phyloP scores from a whole-genome alignment of 2,329 filamentous ascomycete genomes.

The Colletotrichum somersetense region DNA sequence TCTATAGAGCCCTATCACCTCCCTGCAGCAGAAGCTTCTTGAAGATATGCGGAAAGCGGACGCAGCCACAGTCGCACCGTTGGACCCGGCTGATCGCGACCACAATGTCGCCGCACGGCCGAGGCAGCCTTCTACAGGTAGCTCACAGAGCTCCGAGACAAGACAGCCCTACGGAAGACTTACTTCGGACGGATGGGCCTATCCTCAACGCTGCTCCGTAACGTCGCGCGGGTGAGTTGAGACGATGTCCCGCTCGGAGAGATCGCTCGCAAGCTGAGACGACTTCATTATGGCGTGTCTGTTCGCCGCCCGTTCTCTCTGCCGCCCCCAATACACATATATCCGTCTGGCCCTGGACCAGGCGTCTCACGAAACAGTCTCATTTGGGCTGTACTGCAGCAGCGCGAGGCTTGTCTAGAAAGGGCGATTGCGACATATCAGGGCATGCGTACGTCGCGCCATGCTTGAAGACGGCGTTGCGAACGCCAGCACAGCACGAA shows the following conservation, averaged over 20 bases:
- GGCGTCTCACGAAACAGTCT: background rate
- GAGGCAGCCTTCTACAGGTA: background rate
- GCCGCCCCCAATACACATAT: background rate
- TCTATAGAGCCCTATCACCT: background rate
- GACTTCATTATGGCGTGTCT: constrained; percentile 11
- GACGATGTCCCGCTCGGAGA: constrained; percentile 12
- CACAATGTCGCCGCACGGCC: constrained; percentile 10
- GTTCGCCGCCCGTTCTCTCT: background rate
- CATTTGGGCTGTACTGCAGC: background rate
- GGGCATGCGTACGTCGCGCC: background rate
- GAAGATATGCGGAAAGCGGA: constrained; percentile 5
- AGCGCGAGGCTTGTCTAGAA: background rate
- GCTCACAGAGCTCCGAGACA: background rate
- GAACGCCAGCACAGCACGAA: background rate
- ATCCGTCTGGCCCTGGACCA: background rate
- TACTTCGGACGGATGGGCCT: constrained; percentile 18
- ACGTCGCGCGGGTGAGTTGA: constrained; percentile 2
- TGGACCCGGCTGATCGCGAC: constrained; percentile 16
- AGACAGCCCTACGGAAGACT: constrained; percentile 18
- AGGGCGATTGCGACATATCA: background rate
- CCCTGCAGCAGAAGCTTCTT: constrained; percentile 3
- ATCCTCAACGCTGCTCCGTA: background rate
- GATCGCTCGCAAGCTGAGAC: constrained; percentile 21
- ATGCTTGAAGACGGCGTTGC: background rate
- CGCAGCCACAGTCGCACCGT: constrained; percentile 6